A percentile compares a stretch with the other conserved stretches of the same genome.
phyloP scores from a whole-genome alignment of 805 yeast genomes.

The Lipomyces japonicus region DNA sequence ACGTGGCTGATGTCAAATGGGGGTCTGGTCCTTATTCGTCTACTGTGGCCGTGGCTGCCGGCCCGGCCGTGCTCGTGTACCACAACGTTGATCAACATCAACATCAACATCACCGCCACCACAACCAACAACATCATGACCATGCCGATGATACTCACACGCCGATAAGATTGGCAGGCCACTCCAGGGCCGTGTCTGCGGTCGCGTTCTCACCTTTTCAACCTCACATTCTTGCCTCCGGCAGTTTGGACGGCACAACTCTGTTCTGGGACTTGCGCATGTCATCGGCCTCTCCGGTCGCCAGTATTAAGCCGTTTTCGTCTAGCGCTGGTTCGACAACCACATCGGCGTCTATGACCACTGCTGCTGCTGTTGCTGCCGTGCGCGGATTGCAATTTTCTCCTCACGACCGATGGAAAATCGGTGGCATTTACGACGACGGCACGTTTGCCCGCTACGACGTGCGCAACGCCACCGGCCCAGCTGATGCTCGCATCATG shows the following conservation, averaged over 20 bases:
- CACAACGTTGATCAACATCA: neutral
- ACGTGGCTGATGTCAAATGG: conserved; percentile 38
- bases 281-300: conserved; percentile 44
- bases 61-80: conserved; percentile 24
- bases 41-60: conserved; percentile 31
- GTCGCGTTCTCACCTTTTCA: conserved; percentile 67
- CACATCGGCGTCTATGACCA: too few relatives aligned
- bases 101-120: too few relatives aligned
- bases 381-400: conserved; percentile 51
- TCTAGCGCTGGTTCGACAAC: conserved; percentile 82
- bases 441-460: conserved; percentile 89
- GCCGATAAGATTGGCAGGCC: conserved; percentile 34
- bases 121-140: too few relatives aligned
- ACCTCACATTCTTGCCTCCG: conserved; percentile 59
- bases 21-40: conserved; percentile 29
- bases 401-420: conserved; percentile 51
- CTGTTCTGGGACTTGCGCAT: conserved; percentile 79
- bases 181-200: conserved; percentile 49
- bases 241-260: conserved; percentile 72
- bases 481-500: conserved; percentile 65
- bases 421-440: conserved; percentile 81
- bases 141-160: too few relatives aligned
- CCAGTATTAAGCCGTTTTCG: conserved; percentile 55
- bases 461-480: conserved; percentile 55
- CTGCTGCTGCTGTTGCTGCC: neutral